Base-by-base conservation (phyloP, 1,284 basidiomycete species). In the Moesziomyces sp. region DNA sequence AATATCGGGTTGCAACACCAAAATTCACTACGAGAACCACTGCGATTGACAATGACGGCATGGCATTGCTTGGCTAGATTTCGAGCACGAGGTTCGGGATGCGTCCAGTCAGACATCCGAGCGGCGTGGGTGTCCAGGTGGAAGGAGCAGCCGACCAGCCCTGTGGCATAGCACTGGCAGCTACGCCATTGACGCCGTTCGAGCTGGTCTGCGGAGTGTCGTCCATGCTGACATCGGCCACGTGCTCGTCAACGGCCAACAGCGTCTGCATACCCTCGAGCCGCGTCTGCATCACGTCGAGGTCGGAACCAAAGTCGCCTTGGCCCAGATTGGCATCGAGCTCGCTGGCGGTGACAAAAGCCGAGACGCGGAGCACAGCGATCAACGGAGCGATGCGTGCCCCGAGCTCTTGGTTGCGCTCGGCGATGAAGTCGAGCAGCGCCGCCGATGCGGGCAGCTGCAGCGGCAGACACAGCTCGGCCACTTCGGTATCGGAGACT, bases 41-140 rank as follows among this genome's bases (percentile, higher is more conserved):
- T 6, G 26, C 26, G 26, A 28, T 28, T 28, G 26, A 40, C 16
- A 16, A 40, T 40, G 38, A 16, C 18, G 38, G 3, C 16, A 18
- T 40, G 38, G 14, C 11, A 40, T 18, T 40, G 16, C 38, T 18
- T 18, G 16, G 6, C 30, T 34, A 54, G 11, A 54, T 6, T 23
- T 58, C 48, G 16, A 62, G 52, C 1, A 60, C 47, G n/a, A 70
- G 61, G 19, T 60, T 48, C 13, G 67, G 67, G 13, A 70, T 58
- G 7, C 40, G 50, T 42, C 67, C 67, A 18, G 52, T 46, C 14
- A 70, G 45, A 54, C 60, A 70, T 9, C 67, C 67, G 14, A 70
- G 57, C 7, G 67, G 67, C 6, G 61, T 70, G 0, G 67, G 61
- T 26, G 51, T 61, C 67, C 67, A 70, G 4, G 46, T 46, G 6